Percentiles rank a stretch among this genome's conserved stretches.
phyloP scores from a whole-genome alignment of 2,329 filamentous ascomycete genomes.

The Exophiala viscosa region DNA sequence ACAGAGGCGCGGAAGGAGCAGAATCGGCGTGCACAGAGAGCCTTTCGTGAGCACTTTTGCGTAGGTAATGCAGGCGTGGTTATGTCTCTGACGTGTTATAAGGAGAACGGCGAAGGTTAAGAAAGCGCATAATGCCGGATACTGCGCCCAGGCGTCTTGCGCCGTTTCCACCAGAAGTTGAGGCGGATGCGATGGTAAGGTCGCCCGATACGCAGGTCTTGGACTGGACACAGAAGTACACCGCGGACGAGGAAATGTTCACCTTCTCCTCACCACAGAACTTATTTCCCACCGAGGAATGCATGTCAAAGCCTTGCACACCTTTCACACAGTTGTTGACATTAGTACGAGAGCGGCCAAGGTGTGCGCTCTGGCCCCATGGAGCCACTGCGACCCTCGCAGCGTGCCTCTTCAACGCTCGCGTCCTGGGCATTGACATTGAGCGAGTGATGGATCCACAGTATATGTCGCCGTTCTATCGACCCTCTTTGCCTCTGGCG shows the following conservation, averaged over 20 bases:
- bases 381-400: conserved; percentile 10
- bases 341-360: not conserved
- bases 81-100: not conserved
- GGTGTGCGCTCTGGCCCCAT: conserved; percentile 6
- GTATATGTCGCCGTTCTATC: conserved; percentile 13
- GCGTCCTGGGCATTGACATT: conserved; percentile 9
- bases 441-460: conserved; percentile 7
- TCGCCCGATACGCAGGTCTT: not conserved
- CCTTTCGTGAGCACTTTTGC: conserved; percentile 4
- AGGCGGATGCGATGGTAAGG: not conserved
- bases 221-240: not conserved
- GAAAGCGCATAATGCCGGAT: not conserved
- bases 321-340: conserved; percentile 3
- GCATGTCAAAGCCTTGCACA: not conserved
- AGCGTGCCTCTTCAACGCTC: conserved; percentile 10
- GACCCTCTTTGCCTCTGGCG: conserved; percentile 1
- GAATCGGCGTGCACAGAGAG: conserved; percentile 11
- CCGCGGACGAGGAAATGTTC: not conserved
- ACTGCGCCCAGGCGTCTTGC: conserved; percentile 1
- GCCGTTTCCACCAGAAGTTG: not conserved
- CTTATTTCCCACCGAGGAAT: conserved; percentile 3
- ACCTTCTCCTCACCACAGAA: conserved; percentile 10
- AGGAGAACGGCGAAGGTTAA: conserved; percentile 9
- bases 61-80: not conserved
- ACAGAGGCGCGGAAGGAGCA: conserved; percentile 7